These are phyloP conservation scores for Coemansia brasiliensis DNA, from an alignment of 192 early-diverging fungal species.

Conservation along the genomic window DNA sequence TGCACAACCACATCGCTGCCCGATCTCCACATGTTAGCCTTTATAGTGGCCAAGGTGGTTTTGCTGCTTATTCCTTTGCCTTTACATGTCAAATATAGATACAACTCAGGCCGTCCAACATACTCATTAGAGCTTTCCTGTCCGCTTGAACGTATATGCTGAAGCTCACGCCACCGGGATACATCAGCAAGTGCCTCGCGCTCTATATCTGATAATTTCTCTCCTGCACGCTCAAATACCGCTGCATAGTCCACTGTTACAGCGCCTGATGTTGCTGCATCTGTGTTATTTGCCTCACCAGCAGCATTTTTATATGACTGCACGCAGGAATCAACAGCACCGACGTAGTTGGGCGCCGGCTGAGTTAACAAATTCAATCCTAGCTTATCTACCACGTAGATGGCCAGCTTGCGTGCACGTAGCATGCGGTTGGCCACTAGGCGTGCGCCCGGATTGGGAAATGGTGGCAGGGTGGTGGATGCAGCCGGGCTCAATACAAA, in stretches of 20 bases:
- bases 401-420: slow-evolving; percentile 78
- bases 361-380: slow-evolving; percentile 43
- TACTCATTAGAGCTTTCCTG: slow-evolving; percentile 11
- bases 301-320: slow-evolving; percentile 8
- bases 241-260: slow-evolving; percentile 10
- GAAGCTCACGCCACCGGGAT: slow-evolving; percentile 17
- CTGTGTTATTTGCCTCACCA: background rate
- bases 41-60: slow-evolving; percentile 50
- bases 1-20: slow-evolving; percentile 50
- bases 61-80: slow-evolving; percentile 19
- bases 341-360: slow-evolving; percentile 48
- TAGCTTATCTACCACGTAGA: slow-evolving; percentile 83
- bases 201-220: slow-evolving; percentile 27
- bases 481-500: slow-evolving; percentile 76
- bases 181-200: slow-evolving; percentile 40
- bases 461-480: slow-evolving; percentile 41
- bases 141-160: background rate
- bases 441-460: slow-evolving; percentile 58
- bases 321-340: slow-evolving; percentile 42
- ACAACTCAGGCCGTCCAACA: slow-evolving; percentile 41
- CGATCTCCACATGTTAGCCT: slow-evolving; percentile 48
- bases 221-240: slow-evolving; percentile 29
- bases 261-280: background rate
- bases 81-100: slow-evolving; percentile 47
- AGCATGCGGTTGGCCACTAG: slow-evolving; percentile 88